Conservation (phyloP, 225 moss, liverwort and hornwort species). For the Neckera pumila region DNA sequence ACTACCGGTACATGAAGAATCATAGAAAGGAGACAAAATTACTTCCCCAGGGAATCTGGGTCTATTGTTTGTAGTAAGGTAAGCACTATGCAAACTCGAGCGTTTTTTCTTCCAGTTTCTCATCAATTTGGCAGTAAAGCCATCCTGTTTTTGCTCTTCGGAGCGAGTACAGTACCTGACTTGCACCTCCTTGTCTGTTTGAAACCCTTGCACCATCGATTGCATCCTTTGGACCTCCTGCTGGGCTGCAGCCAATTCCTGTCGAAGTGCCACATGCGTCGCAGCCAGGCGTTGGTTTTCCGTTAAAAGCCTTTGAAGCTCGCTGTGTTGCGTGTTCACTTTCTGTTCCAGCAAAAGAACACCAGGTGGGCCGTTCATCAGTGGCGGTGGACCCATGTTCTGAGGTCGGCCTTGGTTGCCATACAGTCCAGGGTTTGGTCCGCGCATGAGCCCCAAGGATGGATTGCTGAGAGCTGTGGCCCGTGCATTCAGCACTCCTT, state of each 20-base stretch:
- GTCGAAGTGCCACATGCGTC: conserved; percentile 74
- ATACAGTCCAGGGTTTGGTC: conserved; percentile 17
- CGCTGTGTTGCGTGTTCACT: conserved; percentile 45
- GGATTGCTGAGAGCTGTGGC: conserved; percentile 7
- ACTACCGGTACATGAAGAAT: not conserved
- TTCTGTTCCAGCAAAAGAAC: conserved; percentile 56
- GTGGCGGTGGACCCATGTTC: conserved; percentile 38
- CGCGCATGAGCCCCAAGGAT: conserved; percentile 7
- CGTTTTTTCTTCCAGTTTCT: not conserved
- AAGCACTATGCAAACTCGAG: not conserved
- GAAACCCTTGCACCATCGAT: conserved; percentile 51
- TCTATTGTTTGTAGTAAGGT: not conserved
- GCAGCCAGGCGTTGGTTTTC: conserved; percentile 83
- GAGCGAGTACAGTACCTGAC: conserved; percentile 28
- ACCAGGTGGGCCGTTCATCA: conserved; percentile 34
- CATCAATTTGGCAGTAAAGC: not conserved
- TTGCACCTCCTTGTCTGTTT: conserved; percentile 77
- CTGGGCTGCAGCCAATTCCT: conserved; percentile 72
- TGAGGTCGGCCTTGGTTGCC: conserved; percentile 51
- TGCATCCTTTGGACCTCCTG: conserved; percentile 74
- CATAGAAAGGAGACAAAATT: not conserved
- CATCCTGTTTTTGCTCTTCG: not conserved
- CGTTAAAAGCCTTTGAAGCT: conserved; percentile 70
- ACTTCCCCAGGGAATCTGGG: not conserved
- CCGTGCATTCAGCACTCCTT: conserved; percentile 41